These are phyloP conservation scores for Trichocomaceae sp. DNA, from an alignment of 2,329 filamentous ascomycete species.

Conservation along the genomic window DNA sequence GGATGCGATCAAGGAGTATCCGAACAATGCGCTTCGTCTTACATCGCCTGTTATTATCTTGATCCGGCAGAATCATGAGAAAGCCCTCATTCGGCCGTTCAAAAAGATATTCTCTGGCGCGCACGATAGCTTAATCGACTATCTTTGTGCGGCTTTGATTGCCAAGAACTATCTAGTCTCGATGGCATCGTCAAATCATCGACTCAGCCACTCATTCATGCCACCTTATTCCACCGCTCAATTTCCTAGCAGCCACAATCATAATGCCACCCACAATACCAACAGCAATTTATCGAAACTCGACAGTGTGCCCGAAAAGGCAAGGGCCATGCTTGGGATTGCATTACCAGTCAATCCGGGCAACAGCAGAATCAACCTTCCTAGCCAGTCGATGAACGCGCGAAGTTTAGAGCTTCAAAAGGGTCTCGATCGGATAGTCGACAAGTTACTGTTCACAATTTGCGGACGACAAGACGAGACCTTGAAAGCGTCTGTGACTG, in stretches of 20 bases:
- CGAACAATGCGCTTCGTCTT: constrained; percentile 29
- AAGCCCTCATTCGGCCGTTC: constrained; percentile 28
- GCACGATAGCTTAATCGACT: constrained; percentile 29
- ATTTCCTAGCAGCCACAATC: constrained; percentile 3
- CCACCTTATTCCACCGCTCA: constrained; percentile 3
- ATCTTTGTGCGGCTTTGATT: constrained; percentile 32
- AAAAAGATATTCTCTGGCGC: constrained; percentile 31
- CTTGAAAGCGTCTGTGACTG: constrained; percentile 32
- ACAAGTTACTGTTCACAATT: constrained; percentile 31
- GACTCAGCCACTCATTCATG: constrained; percentile 18
- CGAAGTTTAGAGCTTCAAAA: constrained; percentile 26
- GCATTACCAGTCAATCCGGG: constrained; percentile 19
- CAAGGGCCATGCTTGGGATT: constrained; percentile 27
- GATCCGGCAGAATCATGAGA: constrained; percentile 32
- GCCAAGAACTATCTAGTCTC: constrained; percentile 34
- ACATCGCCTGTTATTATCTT: constrained; percentile 36
- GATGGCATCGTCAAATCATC: constrained; percentile 22
- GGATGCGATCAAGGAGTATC: constrained; percentile 30
- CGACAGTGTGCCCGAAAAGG: constrained; percentile 29
- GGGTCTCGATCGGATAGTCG: constrained; percentile 30
- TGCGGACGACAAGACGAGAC: constrained; percentile 30
- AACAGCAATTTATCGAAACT: constrained; percentile 20
- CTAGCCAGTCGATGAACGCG: constrained; percentile 24
- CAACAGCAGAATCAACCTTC: constrained; percentile 4
- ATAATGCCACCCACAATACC: background rate